Base-by-base conservation (phyloP, 2,329 filamentous ascomycete species). In the Rhynchosporium secalis region DNA sequence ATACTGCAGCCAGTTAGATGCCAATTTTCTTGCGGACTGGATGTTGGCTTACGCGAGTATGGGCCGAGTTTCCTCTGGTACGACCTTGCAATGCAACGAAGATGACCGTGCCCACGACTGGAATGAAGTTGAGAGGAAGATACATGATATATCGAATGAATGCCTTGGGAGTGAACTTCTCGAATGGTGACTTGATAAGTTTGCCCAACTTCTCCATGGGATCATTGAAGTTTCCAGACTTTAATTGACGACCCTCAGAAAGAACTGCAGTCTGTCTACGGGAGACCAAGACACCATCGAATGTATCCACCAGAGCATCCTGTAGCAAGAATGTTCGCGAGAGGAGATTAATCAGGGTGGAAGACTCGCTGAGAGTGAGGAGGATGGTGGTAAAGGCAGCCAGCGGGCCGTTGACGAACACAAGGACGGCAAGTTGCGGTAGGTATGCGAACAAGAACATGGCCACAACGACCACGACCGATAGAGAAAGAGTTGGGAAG, bases 361-460 rank as follows among this genome's bases (percentile, higher is more conserved):
- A 81, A 69, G 83, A 86, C 74, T 87, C 84, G 66, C 79, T 85
- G 48, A 88, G 78, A 2, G 91, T 85, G 26, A 93, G 81, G 8
- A 92, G 77, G 2, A 87, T 79, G 0, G 90, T 89, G 1, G 88
- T 87, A 63, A 92, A 76, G n/a, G 89, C 86, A 4, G 90, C 90
- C 4, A 94, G 77, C 0, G 90, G 93, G 0, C 94, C 94, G 67
- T 92, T 94, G 66, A 96, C 90, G 70, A 97, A 87, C 57, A 92
- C 83, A 49, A 96, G 83, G 13, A 96, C 76, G 0, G 92, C 90
- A 29, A 92, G 84, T 78, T 97, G 94, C 0, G 94, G 94, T 8
- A 87, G 73, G 74, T 96, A 97, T 55, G 92, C 90, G 73, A 97
- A 87, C 69, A 89, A 79, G 77, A 98, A 97, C 91, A 97, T 96